phyloP scores from a whole-genome alignment of 768 basidiomycete genomes.

The Russula dissimulans region DNA sequence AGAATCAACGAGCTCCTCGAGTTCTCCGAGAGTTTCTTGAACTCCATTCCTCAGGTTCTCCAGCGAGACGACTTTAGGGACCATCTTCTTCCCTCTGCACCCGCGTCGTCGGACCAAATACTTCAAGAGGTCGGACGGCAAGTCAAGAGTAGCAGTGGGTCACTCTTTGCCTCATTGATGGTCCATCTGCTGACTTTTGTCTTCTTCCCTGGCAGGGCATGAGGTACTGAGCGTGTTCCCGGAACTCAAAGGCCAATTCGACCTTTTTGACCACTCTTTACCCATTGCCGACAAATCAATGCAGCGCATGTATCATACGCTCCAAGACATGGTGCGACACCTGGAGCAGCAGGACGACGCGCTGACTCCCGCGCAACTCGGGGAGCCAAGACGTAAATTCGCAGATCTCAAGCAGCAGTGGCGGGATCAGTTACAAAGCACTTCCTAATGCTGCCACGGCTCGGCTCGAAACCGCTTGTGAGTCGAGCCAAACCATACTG shows the following conservation, averaged over 20 bases:
- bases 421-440: no score
- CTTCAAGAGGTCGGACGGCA: neutral
- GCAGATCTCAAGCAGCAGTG: no score
- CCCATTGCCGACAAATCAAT: neutral
- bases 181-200: neutral
- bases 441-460: no score
- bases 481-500: no score
- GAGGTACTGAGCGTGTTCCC: neutral
- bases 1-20: slow-evolving; percentile 1
- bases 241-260: neutral
- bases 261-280: neutral
- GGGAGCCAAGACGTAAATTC: neutral
- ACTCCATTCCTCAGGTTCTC: slow-evolving; percentile 5
- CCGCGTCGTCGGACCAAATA: neutral
- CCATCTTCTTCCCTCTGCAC: neutral
- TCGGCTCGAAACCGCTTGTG: no score
- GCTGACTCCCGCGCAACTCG: neutral
- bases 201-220: neutral
- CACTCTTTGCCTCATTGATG: neutral
- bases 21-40: slow-evolving; percentile 3
- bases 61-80: slow-evolving; percentile 4
- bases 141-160: neutral
- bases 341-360: slow-evolving; percentile 2
- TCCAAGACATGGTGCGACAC: slow-evolving; percentile 1
- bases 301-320: neutral